Conservation (phyloP, 805 yeast genomes). For the Candida namnaoensis region DNA sequence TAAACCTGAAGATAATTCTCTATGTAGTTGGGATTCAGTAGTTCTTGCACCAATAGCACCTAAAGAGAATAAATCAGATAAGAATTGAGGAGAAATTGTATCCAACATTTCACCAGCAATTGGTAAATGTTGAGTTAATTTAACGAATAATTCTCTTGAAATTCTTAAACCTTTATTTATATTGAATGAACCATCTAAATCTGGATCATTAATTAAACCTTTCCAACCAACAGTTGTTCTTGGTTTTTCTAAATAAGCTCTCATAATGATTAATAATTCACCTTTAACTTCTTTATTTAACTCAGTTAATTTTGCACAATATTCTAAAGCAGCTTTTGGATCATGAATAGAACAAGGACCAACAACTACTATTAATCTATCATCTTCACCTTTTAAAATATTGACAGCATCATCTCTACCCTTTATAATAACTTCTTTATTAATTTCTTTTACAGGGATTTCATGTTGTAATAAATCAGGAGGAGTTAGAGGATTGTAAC, state of each 20-base stretch:
- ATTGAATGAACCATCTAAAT: slow-evolving; percentile 83
- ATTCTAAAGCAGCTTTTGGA: slow-evolving; percentile 80
- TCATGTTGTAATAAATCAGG: slow-evolving; percentile 89
- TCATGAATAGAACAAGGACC: slow-evolving; percentile 99
- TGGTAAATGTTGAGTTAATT: slow-evolving; percentile 73
- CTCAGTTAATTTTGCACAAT: slow-evolving; percentile 60
- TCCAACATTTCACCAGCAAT: slow-evolving; percentile 98
- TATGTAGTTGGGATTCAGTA: slow-evolving; percentile 95
- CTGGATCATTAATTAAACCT: slow-evolving; percentile 96
- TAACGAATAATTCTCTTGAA: slow-evolving; percentile 77
- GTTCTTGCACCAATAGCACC: slow-evolving; percentile 99
- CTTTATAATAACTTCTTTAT: slow-evolving; percentile 54
- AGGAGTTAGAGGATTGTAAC: slow-evolving; percentile 90
- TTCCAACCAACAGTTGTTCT: slow-evolving; percentile 99
- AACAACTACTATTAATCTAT: slow-evolving; percentile 78
- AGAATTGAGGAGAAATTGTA: slow-evolving; percentile 93
- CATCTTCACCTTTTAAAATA: slow-evolving; percentile 68
- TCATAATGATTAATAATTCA: slow-evolving; percentile 84
- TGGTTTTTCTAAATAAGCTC: slow-evolving; percentile 97
- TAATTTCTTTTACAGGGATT: slow-evolving; percentile 50
- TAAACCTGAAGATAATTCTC: slow-evolving; percentile 94
- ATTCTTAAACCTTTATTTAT: slow-evolving; percentile 90
- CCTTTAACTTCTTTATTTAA: slow-evolving; percentile 62
- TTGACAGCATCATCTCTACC: slow-evolving; percentile 77
- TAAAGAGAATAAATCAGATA: slow-evolving; percentile 81